Percentiles rank a stretch among this genome's conserved stretches.
Conservation (phyloP, 2,329 filamentous ascomycete genomes). For the Colletotrichum coccodes region DNA sequence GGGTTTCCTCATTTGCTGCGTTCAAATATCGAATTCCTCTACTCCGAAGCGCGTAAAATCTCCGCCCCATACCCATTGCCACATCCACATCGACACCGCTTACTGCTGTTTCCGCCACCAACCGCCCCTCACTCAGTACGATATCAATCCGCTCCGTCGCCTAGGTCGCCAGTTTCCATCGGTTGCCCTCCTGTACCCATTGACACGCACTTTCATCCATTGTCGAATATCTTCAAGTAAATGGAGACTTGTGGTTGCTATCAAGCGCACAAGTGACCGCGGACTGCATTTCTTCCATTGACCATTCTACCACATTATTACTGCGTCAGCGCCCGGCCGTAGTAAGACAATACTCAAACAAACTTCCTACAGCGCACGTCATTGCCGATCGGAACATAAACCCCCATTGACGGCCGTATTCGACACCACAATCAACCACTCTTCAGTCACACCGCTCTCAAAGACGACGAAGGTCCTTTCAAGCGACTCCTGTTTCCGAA, state of each 20-base stretch:
- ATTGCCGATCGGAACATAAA: constrained; percentile 18
- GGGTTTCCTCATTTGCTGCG: background rate
- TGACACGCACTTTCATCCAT: constrained; percentile 2
- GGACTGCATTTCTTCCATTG: constrained; percentile 13
- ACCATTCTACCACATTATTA: background rate
- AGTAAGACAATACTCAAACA: constrained; percentile 8
- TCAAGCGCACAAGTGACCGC: constrained; percentile 7
- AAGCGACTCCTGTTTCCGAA: background rate
- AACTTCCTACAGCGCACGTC: constrained; percentile 20
- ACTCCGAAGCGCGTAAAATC: background rate
- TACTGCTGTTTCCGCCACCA: background rate
- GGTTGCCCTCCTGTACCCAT: background rate
- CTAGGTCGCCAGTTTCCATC: background rate
- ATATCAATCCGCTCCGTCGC: constrained; percentile 2
- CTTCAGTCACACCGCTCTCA: background rate
- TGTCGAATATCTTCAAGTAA: constrained; percentile 13
- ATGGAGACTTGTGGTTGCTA: background rate
- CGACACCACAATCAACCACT: constrained; percentile 15
- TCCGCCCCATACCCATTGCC: constrained; percentile 7
- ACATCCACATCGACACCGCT: constrained; percentile 3
- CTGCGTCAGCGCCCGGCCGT: constrained; percentile 20
- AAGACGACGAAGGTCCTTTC: background rate
- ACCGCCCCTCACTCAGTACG: background rate
- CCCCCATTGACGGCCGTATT: constrained; percentile 18
- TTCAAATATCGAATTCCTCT: background rate